A percentile compares a stretch with the other conserved stretches of the same genome.
These are phyloP conservation scores for Paramecium sonneborni DNA, from an alignment of 73 alveolate genomes.

Conservation along the genomic window DNA sequence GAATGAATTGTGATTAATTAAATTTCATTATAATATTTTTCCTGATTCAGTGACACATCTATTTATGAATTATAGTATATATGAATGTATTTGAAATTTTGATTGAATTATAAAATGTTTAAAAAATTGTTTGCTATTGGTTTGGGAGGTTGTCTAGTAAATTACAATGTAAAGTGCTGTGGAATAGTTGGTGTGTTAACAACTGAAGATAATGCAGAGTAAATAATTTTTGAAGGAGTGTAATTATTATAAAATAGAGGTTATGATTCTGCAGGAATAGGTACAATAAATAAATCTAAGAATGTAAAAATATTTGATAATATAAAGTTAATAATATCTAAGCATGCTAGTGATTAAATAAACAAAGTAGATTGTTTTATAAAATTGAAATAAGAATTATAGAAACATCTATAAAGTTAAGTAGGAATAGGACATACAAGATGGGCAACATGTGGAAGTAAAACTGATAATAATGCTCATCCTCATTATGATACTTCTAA, in stretches of 20 bases:
- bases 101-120: background rate
- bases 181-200: conserved; percentile 91
- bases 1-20: too few relatives aligned
- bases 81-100: background rate
- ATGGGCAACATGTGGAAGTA: conserved; percentile 93
- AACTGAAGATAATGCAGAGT: conserved; percentile 76
- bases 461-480: conserved; percentile 90
- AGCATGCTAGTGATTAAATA: conserved; percentile 74
- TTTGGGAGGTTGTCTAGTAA: background rate
- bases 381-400: conserved; percentile 71
- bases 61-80: background rate
- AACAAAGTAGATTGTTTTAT: conserved; percentile 85
- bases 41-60: background rate
- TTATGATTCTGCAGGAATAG: conserved; percentile 92
- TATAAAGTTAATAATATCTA: conserved; percentile 68
- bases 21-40: background rate
- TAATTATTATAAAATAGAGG: conserved; percentile 85
- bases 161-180: conserved; percentile 69
- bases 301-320: conserved; percentile 1
- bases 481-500: conserved; percentile 85
- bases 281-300: conserved; percentile 71
- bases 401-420: conserved; percentile 71
- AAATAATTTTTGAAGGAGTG: conserved; percentile 80
- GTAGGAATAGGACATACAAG: conserved; percentile 94
- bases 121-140: conserved; percentile 22